Base-by-base conservation (phyloP, 2,329 filamentous ascomycete species). In the Aureobasidium sp. region DNA sequence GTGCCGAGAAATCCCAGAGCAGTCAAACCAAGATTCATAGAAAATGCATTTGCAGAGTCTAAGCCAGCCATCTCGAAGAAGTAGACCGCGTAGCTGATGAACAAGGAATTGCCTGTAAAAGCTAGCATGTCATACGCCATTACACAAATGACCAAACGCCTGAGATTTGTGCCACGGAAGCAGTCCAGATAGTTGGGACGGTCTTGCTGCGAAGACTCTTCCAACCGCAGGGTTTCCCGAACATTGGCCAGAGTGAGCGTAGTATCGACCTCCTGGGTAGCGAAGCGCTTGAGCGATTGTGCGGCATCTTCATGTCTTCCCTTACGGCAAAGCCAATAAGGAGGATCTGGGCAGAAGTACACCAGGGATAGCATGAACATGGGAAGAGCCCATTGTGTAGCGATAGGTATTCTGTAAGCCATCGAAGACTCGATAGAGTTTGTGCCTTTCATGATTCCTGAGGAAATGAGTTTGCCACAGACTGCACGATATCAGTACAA, bases 401-500 rank as follows among this genome's bases (percentile, higher is more conserved):
- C 75, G 67, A 79, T 79, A 0, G 78, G 78, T 1, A 71, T 74
- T 20, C 72, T 72, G 65, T 76, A 79, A 2, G 76, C 76, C 77
- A 76, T 79, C 47, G 75, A 71, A 31, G 51, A 66, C 17, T 68
- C 65, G 0, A 71, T 63, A 14, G 64, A 61, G 11, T 67, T 72
- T 2, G 74, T 75, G 0, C 73, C 75, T 7, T 72, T 72, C 15
- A 74, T 72, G 3, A 77, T 70, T 3, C 74, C 75, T 34, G 74
- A 75, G 5, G 74, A 82, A 2, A 87, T 74, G 8, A 87, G 76
- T 68, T 86, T 84, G 1, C 84, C 84, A n/a, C 83, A 83, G 44
- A 85, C 83, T 61, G 27, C 7, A 25, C 3, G 3, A 3, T 7
- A 20, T 61, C 20, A 61, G 45, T 7, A 36, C 4, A 14, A 12